Evolutionary conservation across 257 asterid genomes (phyloP), one percentile per base, ranked within the genome.

Genomic region (Solanum ahanhuiri): DNA sequence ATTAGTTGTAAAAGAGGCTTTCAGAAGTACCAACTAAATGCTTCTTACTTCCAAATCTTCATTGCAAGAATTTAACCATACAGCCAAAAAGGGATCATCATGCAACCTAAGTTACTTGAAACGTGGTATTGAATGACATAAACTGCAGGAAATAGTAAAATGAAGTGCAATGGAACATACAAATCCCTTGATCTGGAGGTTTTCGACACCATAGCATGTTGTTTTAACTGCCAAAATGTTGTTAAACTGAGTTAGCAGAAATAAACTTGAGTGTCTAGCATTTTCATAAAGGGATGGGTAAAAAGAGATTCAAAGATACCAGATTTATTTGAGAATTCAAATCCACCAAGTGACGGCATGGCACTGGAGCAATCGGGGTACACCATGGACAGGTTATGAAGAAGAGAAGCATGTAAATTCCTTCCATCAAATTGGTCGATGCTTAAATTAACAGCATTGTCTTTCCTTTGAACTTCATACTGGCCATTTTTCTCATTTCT

Each of bases 261-360:
- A 41, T 64, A 54, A 30, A 87, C 39, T 23, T 9, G 33, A 60
- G 33, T 57, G 12, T 39, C n/a, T 82, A 6, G 22, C 57, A 35
- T n/a, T 81, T 69, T 39, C 41, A 64, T 51, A 17, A 28, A 77
- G 31, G 28, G 82, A 79, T 28, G 81, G 84, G 33, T 82, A 82
- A 70, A 9, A 83, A 67, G 79, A 87, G 35, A 83, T 39, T 58
- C 63, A 84, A 4, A n/a, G 39, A 64, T 91, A 97, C 98, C 98
- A 41, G 96, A 90, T 88, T 88, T 90, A 89, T 90, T 92, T 72
- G 98, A 95, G 89, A 94, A 92, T 30, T 92, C 95, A 89, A 90
- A 94, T 82, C 97, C 98, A 86, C 93, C 96, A 86, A 92, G 86
- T 89, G 98, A 89, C 66, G 96, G 90, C 45, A 93, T 88, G 87